A percentile compares a stretch with the other conserved stretches of the same genome.
phyloP scores from a whole-genome alignment of 192 early-diverging fungal genomes.

The Phlyctochytrium bullatum region DNA sequence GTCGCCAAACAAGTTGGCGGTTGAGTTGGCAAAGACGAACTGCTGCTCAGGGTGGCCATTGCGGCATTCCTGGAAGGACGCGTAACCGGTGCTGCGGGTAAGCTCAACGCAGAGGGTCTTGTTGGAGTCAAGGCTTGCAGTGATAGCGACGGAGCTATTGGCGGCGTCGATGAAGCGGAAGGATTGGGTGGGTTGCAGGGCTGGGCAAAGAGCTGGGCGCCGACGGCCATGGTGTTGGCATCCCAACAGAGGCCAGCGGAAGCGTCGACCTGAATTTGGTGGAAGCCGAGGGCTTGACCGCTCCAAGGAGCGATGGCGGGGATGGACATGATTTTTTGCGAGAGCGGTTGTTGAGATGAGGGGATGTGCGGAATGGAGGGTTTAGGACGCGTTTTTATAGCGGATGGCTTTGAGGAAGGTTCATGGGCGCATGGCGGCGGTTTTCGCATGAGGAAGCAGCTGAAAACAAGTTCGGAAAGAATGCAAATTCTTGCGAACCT shows the following conservation, averaged over 20 bases:
- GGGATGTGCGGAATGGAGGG: too few relatives aligned
- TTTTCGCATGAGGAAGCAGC: too few relatives aligned
- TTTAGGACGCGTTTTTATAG: too few relatives aligned
- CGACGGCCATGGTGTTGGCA: neutral
- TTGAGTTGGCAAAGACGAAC: neutral
- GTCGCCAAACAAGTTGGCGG: neutral
- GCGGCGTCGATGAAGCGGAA: neutral
- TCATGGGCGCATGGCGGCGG: too few relatives aligned
- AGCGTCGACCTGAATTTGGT: neutral
- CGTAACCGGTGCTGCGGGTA: neutral
- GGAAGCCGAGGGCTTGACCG: neutral
- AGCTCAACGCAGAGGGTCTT: neutral
- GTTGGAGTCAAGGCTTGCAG: too few relatives aligned
- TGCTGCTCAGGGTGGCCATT: neutral
- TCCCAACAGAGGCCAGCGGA: slow-evolving; percentile 2
- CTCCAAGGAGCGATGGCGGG: neutral
- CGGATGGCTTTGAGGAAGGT: too few relatives aligned
- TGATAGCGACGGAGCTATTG: neutral
- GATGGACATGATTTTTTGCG: neutral
- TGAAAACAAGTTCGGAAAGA: too few relatives aligned
- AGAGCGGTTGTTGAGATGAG: neutral
- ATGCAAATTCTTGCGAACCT: too few relatives aligned
- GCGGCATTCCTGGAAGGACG: neutral
- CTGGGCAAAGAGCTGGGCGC: neutral
- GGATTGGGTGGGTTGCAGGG: slow-evolving; percentile 16